Conservation (phyloP, 441 rosid genomes). For the Euphorbia celastroides region DNA sequence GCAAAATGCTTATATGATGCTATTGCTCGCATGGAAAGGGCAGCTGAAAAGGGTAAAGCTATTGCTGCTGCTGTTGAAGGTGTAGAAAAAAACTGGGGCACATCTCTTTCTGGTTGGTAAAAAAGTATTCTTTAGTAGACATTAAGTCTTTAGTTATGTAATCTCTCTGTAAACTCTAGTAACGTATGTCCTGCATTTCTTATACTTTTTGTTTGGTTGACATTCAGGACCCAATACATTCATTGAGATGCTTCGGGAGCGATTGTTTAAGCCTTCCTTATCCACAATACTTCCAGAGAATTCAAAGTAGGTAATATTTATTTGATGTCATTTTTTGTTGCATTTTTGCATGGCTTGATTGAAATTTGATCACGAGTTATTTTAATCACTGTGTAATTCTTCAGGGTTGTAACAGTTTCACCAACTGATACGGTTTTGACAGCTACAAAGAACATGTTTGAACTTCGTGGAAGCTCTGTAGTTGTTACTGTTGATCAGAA, state of each 20-base stretch:
- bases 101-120: conserved; percentile 63
- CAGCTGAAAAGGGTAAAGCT: conserved; percentile 97
- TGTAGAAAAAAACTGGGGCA: conserved; percentile 86
- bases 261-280: conserved; percentile 87
- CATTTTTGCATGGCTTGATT: background rate
- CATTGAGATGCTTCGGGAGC: conserved; percentile 83
- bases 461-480: conserved; percentile 61
- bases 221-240: conserved; percentile 71
- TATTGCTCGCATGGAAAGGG: conserved; percentile 98
- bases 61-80: conserved; percentile 99
- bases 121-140: conserved; percentile 8
- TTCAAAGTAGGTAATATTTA: conserved; percentile 90
- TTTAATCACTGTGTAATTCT: conserved; percentile 23
- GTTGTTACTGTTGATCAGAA: conserved; percentile 70
- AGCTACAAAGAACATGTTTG: conserved; percentile 85
- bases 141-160: background rate
- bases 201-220: conserved; percentile 12
- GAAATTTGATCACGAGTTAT: conserved; percentile 11
- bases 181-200: background rate
- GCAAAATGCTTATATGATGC: conserved; percentile 97
- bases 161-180: background rate
- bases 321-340: conserved; percentile 12
- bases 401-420: conserved; percentile 79
- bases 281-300: conserved; percentile 77
- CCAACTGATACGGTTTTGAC: conserved; percentile 73